Conservation (phyloP, 371 early-diverging fungal genomes). For the Mortierella sp. region DNA sequence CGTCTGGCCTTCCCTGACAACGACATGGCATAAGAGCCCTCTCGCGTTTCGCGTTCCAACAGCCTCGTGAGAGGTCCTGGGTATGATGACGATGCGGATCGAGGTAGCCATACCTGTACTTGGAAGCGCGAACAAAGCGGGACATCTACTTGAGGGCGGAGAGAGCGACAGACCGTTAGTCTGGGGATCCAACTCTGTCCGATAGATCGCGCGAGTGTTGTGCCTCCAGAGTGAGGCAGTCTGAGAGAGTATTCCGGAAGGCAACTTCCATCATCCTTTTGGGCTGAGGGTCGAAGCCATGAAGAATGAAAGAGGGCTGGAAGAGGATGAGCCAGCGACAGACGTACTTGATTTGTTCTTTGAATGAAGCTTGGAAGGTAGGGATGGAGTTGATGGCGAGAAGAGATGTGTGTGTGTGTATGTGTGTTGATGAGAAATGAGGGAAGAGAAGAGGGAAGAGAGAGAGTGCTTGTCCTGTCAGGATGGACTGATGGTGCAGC, state of each 20-base stretch:
- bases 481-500: conserved; percentile 6
- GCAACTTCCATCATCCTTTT: no score
- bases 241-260: no score
- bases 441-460: conserved; percentile 1
- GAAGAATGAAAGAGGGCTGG: background rate
- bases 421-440: background rate
- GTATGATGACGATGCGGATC: background rate
- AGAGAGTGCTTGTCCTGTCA: background rate
- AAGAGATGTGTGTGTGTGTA: background rate
- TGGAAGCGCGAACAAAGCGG: conserved; percentile 32
- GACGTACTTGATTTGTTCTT: background rate
- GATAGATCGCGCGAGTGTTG: background rate
- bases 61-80: no score
- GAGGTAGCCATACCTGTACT: conserved; percentile 23
- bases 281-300: no score
- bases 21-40: background rate
- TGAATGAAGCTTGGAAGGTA: background rate
- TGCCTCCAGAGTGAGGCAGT: background rate
- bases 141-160: conserved; percentile 10
- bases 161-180: background rate
- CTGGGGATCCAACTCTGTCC: background rate
- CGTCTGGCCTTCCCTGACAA: background rate
- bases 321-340: background rate
- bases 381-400: background rate
- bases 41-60: background rate